These are phyloP conservation scores for Musa itinerans DNA, from an alignment of 176 grass and related monocot genomes.

Conservation along the genomic window DNA sequence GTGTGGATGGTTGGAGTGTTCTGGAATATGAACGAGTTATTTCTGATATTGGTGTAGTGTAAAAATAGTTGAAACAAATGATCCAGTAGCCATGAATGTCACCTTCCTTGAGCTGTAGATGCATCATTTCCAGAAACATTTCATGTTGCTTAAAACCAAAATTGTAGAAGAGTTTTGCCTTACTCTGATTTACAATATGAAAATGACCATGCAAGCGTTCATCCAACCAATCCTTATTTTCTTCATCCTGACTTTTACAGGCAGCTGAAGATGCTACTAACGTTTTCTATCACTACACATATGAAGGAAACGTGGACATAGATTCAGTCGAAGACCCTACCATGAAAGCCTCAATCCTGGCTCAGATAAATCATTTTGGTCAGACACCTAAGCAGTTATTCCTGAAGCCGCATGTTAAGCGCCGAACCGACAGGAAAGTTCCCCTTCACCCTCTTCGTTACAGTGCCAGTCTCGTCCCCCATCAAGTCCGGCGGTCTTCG, in stretches of 20 bases:
- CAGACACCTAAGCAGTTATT: conserved; percentile 97
- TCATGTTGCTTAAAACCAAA: too few relatives aligned
- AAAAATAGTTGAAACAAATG: too few relatives aligned
- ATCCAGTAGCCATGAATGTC: too few relatives aligned
- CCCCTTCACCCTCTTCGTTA: conserved; percentile 76
- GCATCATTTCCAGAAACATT: too few relatives aligned
- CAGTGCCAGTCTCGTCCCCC: conserved; percentile 53
- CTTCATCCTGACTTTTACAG: conserved; percentile 29
- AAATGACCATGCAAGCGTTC: background rate
- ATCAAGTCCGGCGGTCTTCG: conserved; percentile 64
- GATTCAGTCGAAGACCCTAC: conserved; percentile 90
- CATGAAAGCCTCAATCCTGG: conserved; percentile 99
- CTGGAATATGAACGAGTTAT: too few relatives aligned
- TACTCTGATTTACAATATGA: background rate
- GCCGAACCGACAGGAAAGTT: conserved; percentile 70
- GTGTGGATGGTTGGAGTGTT: too few relatives aligned
- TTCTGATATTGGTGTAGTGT: too few relatives aligned
- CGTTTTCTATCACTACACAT: conserved; percentile 99
- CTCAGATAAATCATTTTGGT: conserved; percentile 99
- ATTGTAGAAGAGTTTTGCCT: too few relatives aligned
- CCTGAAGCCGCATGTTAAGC: conserved; percentile 70
- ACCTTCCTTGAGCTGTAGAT: too few relatives aligned
- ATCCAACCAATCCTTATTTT: background rate
- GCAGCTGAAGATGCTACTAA: conserved; percentile 94
- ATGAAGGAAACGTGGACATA: conserved; percentile 97